phyloP scores from a whole-genome alignment of 2,329 filamentous ascomycete genomes.

The Ilyonectria destructans region DNA sequence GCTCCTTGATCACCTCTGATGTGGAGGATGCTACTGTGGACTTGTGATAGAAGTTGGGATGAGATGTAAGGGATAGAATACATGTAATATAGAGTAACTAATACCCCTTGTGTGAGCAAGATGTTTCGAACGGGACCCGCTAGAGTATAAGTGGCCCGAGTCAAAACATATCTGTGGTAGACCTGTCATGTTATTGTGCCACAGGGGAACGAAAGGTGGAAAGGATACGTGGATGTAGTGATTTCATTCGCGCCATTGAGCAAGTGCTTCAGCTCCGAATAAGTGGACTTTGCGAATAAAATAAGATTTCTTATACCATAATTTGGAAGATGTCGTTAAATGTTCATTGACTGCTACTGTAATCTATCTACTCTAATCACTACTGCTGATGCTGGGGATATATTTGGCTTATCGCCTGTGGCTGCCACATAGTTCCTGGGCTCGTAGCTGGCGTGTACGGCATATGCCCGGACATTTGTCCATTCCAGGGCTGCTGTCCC shows the following conservation, averaged over 20 bases:
- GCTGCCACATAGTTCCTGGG: conserved; percentile 5
- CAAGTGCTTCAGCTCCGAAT: too few species aligned
- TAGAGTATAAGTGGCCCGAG: too few species aligned
- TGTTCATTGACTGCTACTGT: background rate
- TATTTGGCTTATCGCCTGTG: background rate
- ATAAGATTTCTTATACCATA: too few species aligned
- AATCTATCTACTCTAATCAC: background rate
- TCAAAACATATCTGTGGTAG: too few species aligned
- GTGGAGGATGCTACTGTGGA: background rate
- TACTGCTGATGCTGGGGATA: background rate
- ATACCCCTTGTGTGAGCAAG: background rate
- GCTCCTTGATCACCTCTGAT: conserved; percentile 30
- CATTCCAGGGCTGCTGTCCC: conserved; percentile 9
- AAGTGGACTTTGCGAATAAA: too few species aligned
- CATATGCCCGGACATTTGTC: background rate
- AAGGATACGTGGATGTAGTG: too few species aligned
- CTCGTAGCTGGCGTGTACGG: conserved; percentile 14
- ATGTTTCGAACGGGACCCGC: too few species aligned
- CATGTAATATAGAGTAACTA: background rate
- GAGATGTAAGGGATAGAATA: background rate
- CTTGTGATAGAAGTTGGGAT: too few species aligned
- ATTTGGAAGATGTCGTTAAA: too few species aligned
- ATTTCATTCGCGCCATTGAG: too few species aligned
- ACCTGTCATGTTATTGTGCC: too few species aligned
- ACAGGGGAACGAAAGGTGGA: too few species aligned